phyloP scores from a whole-genome alignment of 306 rosid genomes.

The Neltuma alba region DNA sequence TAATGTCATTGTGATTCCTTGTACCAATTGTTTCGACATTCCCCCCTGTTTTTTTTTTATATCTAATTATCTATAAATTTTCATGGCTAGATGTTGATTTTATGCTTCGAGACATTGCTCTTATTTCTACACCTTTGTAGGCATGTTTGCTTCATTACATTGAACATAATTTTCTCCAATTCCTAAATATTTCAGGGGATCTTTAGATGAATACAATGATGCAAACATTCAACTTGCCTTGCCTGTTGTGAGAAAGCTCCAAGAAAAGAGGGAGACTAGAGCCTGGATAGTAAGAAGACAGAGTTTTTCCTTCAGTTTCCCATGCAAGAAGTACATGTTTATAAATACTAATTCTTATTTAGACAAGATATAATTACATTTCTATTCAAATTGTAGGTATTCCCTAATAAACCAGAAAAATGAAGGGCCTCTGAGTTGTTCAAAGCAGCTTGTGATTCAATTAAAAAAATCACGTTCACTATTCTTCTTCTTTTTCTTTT shows the following conservation, averaged over 20 bases:
- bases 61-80: too few relatives aligned
- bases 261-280: conserved; percentile 63
- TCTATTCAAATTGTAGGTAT: conserved; percentile 60
- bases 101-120: too few relatives aligned
- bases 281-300: conserved; percentile 73
- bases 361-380: too few relatives aligned
- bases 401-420: conserved; percentile 91
- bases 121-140: too few relatives aligned
- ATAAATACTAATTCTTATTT: too few relatives aligned
- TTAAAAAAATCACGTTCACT: conserved; percentile 41
- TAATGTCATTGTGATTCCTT: neutral
- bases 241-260: too few relatives aligned
- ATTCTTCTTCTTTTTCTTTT: neutral
- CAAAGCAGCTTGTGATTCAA: conserved; percentile 82
- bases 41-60: neutral
- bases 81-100: too few relatives aligned
- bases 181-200: conserved; percentile 95
- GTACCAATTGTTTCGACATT: neutral
- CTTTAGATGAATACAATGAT: conserved; percentile 99
- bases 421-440: conserved; percentile 80
- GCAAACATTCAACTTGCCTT: too few relatives aligned
- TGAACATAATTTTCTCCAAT: conserved; percentile 72
- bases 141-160: conserved; percentile 42
- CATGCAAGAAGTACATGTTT: too few relatives aligned
- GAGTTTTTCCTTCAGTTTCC: conserved; percentile 29